These are phyloP conservation scores for Alternaria metachromatica DNA, from an alignment of 2,329 filamentous ascomycete species.

Conservation along the genomic window DNA sequence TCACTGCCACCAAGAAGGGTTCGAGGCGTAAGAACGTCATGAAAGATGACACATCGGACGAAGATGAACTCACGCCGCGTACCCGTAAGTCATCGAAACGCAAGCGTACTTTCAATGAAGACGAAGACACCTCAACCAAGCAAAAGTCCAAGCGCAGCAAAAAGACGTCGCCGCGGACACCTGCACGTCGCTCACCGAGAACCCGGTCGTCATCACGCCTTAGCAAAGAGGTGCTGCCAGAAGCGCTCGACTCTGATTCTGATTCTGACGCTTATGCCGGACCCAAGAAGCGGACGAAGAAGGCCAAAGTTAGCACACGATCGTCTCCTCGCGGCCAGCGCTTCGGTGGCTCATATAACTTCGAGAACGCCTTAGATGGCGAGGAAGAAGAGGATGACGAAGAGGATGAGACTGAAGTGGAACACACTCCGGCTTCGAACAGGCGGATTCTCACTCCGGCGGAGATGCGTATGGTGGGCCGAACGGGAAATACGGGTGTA, in stretches of 20 bases:
- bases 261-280: conserved; percentile 12
- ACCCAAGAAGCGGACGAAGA: conserved; percentile 3
- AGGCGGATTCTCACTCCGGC: background rate
- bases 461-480: background rate
- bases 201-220: background rate
- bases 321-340: background rate
- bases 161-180: background rate
- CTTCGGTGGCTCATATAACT: background rate
- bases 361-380: background rate
- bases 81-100: background rate
- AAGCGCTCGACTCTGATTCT: conserved; percentile 6
- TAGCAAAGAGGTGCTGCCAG: background rate
- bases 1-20: background rate
- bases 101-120: background rate
- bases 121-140: background rate
- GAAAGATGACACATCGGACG: background rate
- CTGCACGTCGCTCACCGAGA: background rate
- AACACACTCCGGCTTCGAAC: background rate
- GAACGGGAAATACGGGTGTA: background rate
- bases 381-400: background rate
- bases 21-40: background rate
- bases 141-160: background rate
- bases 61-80: background rate
- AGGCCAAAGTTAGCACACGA: background rate
- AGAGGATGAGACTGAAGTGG: background rate